Base-by-base conservation (phyloP, 106 monocot species). In the Posidonia australis region DNA sequence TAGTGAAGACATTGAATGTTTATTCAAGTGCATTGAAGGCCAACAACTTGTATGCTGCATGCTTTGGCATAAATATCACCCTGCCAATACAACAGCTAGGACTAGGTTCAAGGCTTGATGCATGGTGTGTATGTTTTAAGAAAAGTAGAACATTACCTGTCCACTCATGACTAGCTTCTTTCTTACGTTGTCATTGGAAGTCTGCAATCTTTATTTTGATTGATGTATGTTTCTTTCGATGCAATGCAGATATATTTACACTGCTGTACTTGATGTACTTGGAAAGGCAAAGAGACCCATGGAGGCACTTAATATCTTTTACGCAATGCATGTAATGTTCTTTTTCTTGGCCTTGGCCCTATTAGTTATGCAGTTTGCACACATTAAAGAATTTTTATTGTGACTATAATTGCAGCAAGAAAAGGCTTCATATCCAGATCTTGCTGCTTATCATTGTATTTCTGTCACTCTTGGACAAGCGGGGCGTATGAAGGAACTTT, bases 391-490 rank as follows among this genome's bases (percentile, higher is more conserved):
- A 14, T 32, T 73, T 13, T 29, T 12, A 18, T 18, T 2, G 46
- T 54, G 62, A 13, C 13, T 51, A 66, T 17, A 55, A 54, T 69
- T 90, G 76, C 80, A 98, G 98, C 56, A 83, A 79, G 79, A 85
- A 70, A 77, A 88, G 62, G 77, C 77, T 75, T 98, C 91, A 42
- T 98, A 98, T 69, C 98, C 98, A 48, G 98, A 98, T 64, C 78
- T 87, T 78, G 91, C 98, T 29, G 84, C 91, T 58, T 98, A 98
- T 77, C 91, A 83, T 74, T 98, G 98, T 68, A 98, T 98, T 73
- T 80, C 91, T 63, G 91, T 91, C 20, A 83, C 70, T 61, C 84
- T 98, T 64, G 98, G 98, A 41, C 98, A 91, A 87, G 87, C 91
- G 13, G 98, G 91, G 6, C 77, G 83, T 46, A 79, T 98, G 80